Conservation (phyloP, 2,329 filamentous ascomycete species). For the Colletotrichum sp. region DNA sequence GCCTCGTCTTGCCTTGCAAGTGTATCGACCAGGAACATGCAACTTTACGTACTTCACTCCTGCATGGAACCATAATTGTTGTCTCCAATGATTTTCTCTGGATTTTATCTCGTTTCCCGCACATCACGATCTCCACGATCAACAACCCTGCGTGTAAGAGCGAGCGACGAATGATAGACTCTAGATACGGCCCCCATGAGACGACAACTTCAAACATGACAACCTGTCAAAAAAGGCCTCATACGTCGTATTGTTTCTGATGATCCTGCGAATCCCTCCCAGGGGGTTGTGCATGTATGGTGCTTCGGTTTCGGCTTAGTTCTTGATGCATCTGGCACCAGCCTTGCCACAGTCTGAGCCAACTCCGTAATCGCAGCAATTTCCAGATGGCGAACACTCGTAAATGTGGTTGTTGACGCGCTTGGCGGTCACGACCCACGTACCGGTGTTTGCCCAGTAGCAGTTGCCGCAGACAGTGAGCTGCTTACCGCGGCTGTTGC, state of each 20-base stretch:
- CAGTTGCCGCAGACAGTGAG: slow-evolving; percentile 29
- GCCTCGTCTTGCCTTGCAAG: slow-evolving; percentile 13
- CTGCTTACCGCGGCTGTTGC: slow-evolving; percentile 26
- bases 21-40: slow-evolving; percentile 15
- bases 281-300: background rate
- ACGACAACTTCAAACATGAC: background rate
- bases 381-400: slow-evolving; percentile 26
- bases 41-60: slow-evolving; percentile 14
- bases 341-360: slow-evolving; percentile 23
- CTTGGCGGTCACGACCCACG: slow-evolving; percentile 25
- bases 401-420: slow-evolving; percentile 26
- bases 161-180: background rate
- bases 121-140: background rate
- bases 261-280: background rate
- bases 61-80: slow-evolving; percentile 10
- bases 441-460: slow-evolving; percentile 20
- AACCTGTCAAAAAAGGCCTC: background rate
- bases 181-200: background rate
- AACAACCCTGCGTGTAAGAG: background rate
- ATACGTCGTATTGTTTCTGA: background rate
- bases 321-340: slow-evolving; percentile 9
- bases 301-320: background rate
- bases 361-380: slow-evolving; percentile 27
- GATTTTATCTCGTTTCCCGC: background rate
- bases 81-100: background rate